These are phyloP conservation scores for Colletotrichum simmondsii DNA, from an alignment of 2,329 filamentous ascomycete species.

Conservation along the genomic window DNA sequence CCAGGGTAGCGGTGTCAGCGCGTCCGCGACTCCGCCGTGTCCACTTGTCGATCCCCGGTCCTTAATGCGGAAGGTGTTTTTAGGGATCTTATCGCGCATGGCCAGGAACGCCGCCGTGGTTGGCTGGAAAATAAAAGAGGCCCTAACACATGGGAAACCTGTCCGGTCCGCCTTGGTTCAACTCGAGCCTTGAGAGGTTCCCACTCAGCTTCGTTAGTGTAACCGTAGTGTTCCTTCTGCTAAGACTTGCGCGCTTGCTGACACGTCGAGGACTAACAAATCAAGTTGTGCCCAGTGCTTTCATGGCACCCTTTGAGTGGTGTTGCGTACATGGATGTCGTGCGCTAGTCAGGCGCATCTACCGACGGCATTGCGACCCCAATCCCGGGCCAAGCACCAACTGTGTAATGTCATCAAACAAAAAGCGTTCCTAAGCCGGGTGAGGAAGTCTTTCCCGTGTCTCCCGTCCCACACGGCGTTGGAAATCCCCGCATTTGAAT, in stretches of 20 bases:
- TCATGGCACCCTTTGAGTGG: not conserved
- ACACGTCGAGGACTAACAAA: not conserved
- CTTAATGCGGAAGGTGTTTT: constrained; percentile 29
- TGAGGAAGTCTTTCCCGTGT: constrained; percentile 27
- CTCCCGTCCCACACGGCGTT: constrained; percentile 1
- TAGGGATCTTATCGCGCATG: constrained; percentile 31
- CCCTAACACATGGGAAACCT: not conserved
- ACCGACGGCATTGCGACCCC: constrained; percentile 24
- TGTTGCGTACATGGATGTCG: constrained; percentile 19
- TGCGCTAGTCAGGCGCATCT: constrained; percentile 32
- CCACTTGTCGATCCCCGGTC: constrained; percentile 18
- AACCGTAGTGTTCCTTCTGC: not conserved
- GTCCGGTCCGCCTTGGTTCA: not conserved
- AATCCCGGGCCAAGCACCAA: not conserved
- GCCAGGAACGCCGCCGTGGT: constrained; percentile 29
- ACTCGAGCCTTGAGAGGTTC: not conserved
- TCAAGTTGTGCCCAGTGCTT: not conserved
- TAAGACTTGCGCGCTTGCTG: not conserved
- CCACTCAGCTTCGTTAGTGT: not conserved
- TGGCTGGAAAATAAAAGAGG: constrained; percentile 6
- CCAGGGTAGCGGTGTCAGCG: constrained; percentile 11
- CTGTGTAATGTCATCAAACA: not conserved
- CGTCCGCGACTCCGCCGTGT: not conserved
- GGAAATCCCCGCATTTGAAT: constrained; percentile 12
- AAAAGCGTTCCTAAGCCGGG: constrained; percentile 2